Base-by-base conservation (phyloP, 2,329 filamentous ascomycete genomes). In the Blastomyces parvus region DNA sequence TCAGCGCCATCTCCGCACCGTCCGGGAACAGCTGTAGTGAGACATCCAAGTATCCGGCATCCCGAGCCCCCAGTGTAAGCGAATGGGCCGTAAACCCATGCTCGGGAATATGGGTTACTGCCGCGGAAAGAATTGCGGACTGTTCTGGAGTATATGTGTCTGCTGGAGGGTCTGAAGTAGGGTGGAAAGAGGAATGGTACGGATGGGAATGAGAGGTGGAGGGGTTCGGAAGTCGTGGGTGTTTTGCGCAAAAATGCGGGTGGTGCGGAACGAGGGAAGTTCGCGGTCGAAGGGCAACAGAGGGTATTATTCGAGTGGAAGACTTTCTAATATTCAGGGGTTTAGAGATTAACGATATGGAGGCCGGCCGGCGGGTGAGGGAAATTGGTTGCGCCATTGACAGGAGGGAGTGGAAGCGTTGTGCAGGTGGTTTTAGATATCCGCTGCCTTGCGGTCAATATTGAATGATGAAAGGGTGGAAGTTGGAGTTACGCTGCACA, bases 1-100 rank as follows among this genome's bases (percentile, higher is more conserved):
- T 86, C 36, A 99, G 82, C 69, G 89, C 88, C 77, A 96, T 96
- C 27, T 87, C 84, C 8, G 89, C 90, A 50, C 90, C 90, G 52
- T 87, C 83, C 0, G 90, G 86, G 63, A 99, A 86, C 25, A 97
- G 80, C 71, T 91, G 92, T 11, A 89, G 86, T 64, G 90, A 92
- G 64, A 93, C 91, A 72, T 94, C 90, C 61, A 91, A 86, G 74
- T 93, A 96, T 55, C 92, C 91, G 22, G 87, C 86, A 71, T 96
- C 91, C 70, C 86, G 86, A 65, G 90, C 90, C 65, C 93, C 94
- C 27, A 89, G 83, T 53, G 84, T 83, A 11, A 99, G 82, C 0
- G 92, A 81, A 25, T 84, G 81, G 59, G 82, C 78, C 0, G 90
- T 90, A 81, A 97, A 99, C 73, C 94, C 94, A 74, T 91, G 84